Conservation (phyloP, 2,329 filamentous ascomycete species). For the Tricladium varicosporioides region DNA sequence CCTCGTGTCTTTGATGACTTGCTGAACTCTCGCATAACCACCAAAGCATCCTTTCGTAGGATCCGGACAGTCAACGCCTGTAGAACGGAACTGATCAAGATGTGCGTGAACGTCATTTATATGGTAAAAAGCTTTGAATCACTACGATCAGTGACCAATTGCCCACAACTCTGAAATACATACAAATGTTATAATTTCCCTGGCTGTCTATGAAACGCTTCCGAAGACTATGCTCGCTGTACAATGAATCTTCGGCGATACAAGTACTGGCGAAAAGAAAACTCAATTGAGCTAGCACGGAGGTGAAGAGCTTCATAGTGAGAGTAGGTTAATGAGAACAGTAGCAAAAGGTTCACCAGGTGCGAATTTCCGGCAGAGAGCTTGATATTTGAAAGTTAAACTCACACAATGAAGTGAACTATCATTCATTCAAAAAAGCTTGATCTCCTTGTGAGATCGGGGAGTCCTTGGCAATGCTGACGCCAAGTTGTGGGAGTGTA, state of each 20-base stretch:
- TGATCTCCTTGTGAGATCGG: neutral
- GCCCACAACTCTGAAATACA: neutral
- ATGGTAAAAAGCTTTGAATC: conserved; percentile 56
- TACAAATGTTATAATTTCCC: conserved; percentile 52
- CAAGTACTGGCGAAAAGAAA: neutral
- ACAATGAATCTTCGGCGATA: conserved; percentile 43
- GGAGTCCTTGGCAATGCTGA: neutral
- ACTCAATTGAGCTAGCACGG: neutral
- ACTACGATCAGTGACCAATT: too few species aligned
- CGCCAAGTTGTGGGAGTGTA: neutral
- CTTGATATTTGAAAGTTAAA: too few species aligned
- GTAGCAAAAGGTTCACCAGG: neutral
- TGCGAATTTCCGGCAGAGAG: neutral
- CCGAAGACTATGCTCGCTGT: conserved; percentile 43
- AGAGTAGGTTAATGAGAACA: too few species aligned
- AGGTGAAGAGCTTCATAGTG: conserved; percentile 7
- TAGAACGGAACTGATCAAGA: conserved; percentile 59
- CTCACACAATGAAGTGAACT: neutral
- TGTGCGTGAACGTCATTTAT: conserved; percentile 70
- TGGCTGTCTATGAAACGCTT: conserved; percentile 49
- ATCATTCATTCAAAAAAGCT: neutral
- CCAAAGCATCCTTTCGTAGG: conserved; percentile 59
- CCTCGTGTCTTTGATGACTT: conserved; percentile 54
- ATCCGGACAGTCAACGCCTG: conserved; percentile 59
- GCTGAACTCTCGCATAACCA: conserved; percentile 63